Percentiles rank a stretch among this genome's conserved stretches.
These are phyloP conservation scores for Blepharisma stoltei DNA, from an alignment of 73 alveolate genomes.

Conservation along the genomic window DNA sequence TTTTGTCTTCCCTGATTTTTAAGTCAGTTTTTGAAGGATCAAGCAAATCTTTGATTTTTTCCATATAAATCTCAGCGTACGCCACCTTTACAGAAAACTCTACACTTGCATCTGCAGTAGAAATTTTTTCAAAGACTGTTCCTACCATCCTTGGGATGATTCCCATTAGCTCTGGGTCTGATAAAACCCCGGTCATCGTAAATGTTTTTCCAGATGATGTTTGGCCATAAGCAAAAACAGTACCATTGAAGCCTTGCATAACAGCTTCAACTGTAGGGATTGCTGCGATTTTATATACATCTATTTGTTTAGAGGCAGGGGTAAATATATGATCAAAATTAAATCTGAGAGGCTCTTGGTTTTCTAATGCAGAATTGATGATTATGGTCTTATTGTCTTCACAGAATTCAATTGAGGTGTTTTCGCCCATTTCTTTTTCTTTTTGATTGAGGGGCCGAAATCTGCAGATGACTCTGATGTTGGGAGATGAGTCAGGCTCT, in stretches of 20 bases:
- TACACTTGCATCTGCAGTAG: slow-evolving; percentile 59
- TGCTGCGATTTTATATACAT: slow-evolving; percentile 65
- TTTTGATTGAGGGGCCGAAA: slow-evolving; percentile 12
- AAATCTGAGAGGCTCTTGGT: slow-evolving; percentile 27
- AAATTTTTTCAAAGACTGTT: slow-evolving; percentile 64
- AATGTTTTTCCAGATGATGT: slow-evolving; percentile 96
- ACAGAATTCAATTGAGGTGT: background rate
- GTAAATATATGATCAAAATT: slow-evolving; percentile 51
- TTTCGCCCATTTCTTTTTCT: background rate
- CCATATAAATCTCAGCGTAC: slow-evolving; percentile 87
- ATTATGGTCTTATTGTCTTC: slow-evolving; percentile 23
- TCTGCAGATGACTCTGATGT: slow-evolving; percentile 2
- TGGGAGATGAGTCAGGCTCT: background rate
- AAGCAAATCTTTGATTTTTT: slow-evolving; percentile 82
- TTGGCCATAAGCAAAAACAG: slow-evolving; percentile 97
- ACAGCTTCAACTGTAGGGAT: slow-evolving; percentile 84
- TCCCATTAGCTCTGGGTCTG: slow-evolving; percentile 60
- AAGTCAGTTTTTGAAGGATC: slow-evolving; percentile 85
- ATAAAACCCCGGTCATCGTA: slow-evolving; percentile 90
- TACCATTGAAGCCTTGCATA: slow-evolving; percentile 93
- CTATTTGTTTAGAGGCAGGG: slow-evolving; percentile 47
- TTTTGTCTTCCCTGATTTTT: slow-evolving; percentile 85
- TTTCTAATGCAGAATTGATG: background rate
- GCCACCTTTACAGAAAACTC: slow-evolving; percentile 83
- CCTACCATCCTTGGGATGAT: slow-evolving; percentile 86